Percentiles rank a stretch among this genome's conserved stretches.
Evolutionary conservation across 352 stramenopile species (phyloP).

Genomic region (Phytophthora constricta): DNA sequence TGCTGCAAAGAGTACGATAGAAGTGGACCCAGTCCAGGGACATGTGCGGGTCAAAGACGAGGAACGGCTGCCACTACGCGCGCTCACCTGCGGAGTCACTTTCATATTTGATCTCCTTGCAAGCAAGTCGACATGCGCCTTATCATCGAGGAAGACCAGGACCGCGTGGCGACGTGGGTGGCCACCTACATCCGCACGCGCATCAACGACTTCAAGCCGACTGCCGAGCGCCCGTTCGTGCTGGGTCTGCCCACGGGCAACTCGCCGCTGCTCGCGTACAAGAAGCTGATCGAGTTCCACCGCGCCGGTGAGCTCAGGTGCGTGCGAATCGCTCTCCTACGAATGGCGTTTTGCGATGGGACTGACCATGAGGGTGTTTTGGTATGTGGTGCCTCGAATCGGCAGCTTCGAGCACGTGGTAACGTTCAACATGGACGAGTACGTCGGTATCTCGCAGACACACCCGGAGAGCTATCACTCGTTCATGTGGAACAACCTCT

Average conservation of each 20-base stretch:
- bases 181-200: constrained; percentile 81
- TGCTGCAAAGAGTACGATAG: not conserved
- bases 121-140: constrained; percentile 61
- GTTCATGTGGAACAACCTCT: constrained; percentile 92
- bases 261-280: constrained; percentile 86
- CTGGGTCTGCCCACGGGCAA: constrained; percentile 87
- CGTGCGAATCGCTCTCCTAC: not conserved
- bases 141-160: constrained; percentile 84
- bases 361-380: not conserved
- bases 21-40: not conserved
- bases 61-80: not conserved
- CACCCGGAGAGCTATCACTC: constrained; percentile 90
- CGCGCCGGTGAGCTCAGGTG: constrained; percentile 46
- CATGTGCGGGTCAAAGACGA: not conserved
- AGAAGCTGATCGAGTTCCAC: constrained; percentile 80
- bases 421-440: constrained; percentile 94
- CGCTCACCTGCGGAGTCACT: constrained; percentile 1
- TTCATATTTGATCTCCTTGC: constrained; percentile 7
- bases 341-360: not conserved
- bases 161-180: constrained; percentile 77
- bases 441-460: constrained; percentile 75
- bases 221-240: constrained; percentile 77
- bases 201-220: constrained; percentile 84
- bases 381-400: too few species aligned
- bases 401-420: constrained; percentile 86